These are phyloP conservation scores for Mucuna pruriens DNA, from an alignment of 306 rosid genomes.

Conservation along the genomic window DNA sequence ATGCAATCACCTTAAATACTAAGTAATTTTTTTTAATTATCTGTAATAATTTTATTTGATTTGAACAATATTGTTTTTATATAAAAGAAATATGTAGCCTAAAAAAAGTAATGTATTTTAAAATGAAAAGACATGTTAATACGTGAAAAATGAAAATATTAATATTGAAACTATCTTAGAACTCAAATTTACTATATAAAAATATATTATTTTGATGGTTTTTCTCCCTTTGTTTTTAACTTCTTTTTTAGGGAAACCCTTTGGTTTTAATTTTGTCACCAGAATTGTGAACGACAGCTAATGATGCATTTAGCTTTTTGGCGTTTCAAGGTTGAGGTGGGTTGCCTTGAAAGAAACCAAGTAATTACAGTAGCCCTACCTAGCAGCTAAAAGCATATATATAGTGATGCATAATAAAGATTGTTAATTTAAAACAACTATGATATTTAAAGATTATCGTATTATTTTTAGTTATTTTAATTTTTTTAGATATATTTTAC, in stretches of 20 bases:
- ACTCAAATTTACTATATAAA: not conserved
- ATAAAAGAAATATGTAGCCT: too few species aligned
- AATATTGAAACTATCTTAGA: not conserved
- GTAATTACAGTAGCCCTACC: conserved; percentile 11
- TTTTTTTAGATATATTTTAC: not conserved
- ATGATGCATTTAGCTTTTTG: conserved; percentile 27
- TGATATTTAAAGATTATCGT: not conserved
- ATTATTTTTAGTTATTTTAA: not conserved
- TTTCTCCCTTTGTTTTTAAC: conserved; percentile 4
- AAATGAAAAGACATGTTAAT: not conserved
- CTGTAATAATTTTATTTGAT: too few species aligned
- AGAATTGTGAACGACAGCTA: conserved; percentile 51
- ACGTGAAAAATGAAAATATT: not conserved
- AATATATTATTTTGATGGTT: conserved; percentile 32
- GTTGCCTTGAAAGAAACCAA: conserved; percentile 26
- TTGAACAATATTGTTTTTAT: too few species aligned
- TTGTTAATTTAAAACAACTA: not conserved
- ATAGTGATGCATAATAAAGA: not conserved
- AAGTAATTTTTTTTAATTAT: too few species aligned
- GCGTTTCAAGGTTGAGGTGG: conserved; percentile 34
- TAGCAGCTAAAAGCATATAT: conserved; percentile 26
- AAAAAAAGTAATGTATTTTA: too few species aligned
- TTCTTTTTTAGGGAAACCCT: not conserved
- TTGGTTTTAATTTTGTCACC: conserved; percentile 4
- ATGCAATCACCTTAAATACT: too few species aligned